Evolutionary conservation across 441 rosid genomes (phyloP), one percentile per base, ranked within the genome.

Genomic region (Adansonia grandidieri): DNA sequence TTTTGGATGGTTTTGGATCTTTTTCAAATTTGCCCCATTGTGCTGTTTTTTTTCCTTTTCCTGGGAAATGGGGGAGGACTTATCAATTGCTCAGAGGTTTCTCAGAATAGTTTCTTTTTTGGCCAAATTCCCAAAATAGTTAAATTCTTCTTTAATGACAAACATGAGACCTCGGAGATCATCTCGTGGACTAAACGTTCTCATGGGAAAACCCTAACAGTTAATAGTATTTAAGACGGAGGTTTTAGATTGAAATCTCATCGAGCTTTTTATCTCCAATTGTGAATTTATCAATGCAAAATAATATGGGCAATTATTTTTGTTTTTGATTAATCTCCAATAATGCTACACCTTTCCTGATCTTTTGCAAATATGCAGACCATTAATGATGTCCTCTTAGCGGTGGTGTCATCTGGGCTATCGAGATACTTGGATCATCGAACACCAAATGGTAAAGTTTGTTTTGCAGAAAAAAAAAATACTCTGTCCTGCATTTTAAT

Each of bases 321-420:
- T 53, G 8, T 37, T 64, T 32, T 64, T 37, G 8, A 44, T 66
- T 42, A n/a, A 17, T 42, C 22, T 42, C 0, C n/a, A 37, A 8
- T 15, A 14, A 64, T 14, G 19, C 48, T 32, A n/a, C 19, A 15
- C 47, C 44, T 61, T 60, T 63, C 19, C 71, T 64, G 50, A 11
- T 76, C 13, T 11, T 5, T 3, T 64, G 1, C 45, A n/a, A 13
- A 32, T 50, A 15, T 75, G 79, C 81, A 89, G 91, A 91, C 93
- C 13, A 78, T 91, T 22, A 91, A 90, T 13, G 93, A 91, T 58
- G 96, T 91, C 51, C 82, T 91, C 2, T 83, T 90, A 7, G 92
- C 89, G 10, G 80, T 92, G 58, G 73, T 92, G 66, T 80, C 92
- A 0, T 68, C 75, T 0, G 94, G 92, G 62, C 58, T 92, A 7